Conservation (phyloP, 169 alveolate species). For the Plasmodium ovale region DNA sequence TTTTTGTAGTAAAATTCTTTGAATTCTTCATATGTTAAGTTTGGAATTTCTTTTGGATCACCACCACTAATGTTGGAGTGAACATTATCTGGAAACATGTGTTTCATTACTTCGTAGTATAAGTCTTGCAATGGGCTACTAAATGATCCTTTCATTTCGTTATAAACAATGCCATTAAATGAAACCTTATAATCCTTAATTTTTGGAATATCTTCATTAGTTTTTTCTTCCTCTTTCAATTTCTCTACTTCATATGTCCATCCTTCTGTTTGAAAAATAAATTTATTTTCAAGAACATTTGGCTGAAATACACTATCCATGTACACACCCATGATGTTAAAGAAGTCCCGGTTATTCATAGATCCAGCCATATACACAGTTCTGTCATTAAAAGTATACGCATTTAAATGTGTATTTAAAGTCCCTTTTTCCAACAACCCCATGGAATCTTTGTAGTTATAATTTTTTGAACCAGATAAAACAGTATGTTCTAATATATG, state of each 20-base stretch:
- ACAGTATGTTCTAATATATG: slow-evolving; percentile 92
- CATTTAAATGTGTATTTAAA: slow-evolving; percentile 88
- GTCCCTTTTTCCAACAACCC: slow-evolving; percentile 87
- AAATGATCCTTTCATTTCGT: slow-evolving; percentile 83
- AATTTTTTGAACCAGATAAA: slow-evolving; percentile 88
- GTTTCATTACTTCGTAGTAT: slow-evolving; percentile 51
- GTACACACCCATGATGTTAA: slow-evolving; percentile 85
- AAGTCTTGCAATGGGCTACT: slow-evolving; percentile 69
- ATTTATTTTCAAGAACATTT: slow-evolving; percentile 78
- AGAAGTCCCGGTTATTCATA: slow-evolving; percentile 85
- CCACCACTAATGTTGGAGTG: slow-evolving; percentile 90
- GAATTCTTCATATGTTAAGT: slow-evolving; percentile 84
- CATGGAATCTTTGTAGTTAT: slow-evolving; percentile 88
- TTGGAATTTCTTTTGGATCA: slow-evolving; percentile 88
- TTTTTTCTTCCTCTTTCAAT: slow-evolving; percentile 56
- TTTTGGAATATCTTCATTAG: slow-evolving; percentile 27
- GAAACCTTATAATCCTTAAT: slow-evolving; percentile 81
- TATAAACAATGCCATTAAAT: slow-evolving; percentile 84
- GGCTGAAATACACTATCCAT: slow-evolving; percentile 90
- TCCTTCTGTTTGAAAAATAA: slow-evolving; percentile 89
- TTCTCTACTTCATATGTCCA: slow-evolving; percentile 88
- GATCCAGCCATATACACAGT: slow-evolving; percentile 92
- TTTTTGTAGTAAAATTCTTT: slow-evolving; percentile 81
- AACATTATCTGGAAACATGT: slow-evolving; percentile 79
- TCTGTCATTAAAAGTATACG: slow-evolving; percentile 90